Conservation (phyloP, 1,139 yeast species). For the Debaryomyces subglobosus region DNA sequence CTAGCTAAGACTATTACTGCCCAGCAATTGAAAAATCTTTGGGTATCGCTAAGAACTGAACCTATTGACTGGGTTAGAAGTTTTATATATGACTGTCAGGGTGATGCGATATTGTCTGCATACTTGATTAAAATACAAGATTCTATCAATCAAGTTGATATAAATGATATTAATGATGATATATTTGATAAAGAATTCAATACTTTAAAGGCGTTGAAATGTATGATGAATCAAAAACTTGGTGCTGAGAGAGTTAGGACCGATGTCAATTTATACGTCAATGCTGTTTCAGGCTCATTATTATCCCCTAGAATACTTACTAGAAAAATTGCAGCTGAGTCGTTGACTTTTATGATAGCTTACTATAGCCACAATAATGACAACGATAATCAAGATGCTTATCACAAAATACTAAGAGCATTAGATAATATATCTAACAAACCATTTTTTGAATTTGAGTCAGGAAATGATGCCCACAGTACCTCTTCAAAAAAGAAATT, state of each 20-base stretch:
- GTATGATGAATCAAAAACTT: conserved; percentile 51
- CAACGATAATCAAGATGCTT: conserved; percentile 48
- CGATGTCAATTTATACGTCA: conserved; percentile 44
- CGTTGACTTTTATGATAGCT: conserved; percentile 55
- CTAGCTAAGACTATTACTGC: conserved; percentile 70
- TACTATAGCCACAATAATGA: conserved; percentile 36
- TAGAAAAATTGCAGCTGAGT: conserved; percentile 79
- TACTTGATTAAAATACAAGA: conserved; percentile 45
- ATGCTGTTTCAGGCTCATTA: conserved; percentile 49
- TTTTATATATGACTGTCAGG: conserved; percentile 78
- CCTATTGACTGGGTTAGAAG: conserved; percentile 88
- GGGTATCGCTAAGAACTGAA: conserved; percentile 92
- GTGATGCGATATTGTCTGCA: conserved; percentile 74
- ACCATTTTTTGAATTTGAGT: conserved; percentile 57
- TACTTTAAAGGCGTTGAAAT: conserved; percentile 49
- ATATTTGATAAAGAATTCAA: conserved; percentile 53
- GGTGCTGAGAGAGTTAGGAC: conserved; percentile 48
- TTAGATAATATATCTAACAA: conserved; percentile 63
- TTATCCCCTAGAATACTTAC: conserved; percentile 69
- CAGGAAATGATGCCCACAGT: conserved; percentile 12
- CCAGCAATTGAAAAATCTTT: conserved; percentile 76
- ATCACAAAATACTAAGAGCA: conserved; percentile 63
- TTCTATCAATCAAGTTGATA: conserved; percentile 35
- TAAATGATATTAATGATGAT: conserved; percentile 44
- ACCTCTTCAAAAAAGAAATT: conserved; percentile 25